Evolutionary conservation across 163 green algal genomes (phyloP).

Genomic region (Scenedesmus sp.): DNA sequence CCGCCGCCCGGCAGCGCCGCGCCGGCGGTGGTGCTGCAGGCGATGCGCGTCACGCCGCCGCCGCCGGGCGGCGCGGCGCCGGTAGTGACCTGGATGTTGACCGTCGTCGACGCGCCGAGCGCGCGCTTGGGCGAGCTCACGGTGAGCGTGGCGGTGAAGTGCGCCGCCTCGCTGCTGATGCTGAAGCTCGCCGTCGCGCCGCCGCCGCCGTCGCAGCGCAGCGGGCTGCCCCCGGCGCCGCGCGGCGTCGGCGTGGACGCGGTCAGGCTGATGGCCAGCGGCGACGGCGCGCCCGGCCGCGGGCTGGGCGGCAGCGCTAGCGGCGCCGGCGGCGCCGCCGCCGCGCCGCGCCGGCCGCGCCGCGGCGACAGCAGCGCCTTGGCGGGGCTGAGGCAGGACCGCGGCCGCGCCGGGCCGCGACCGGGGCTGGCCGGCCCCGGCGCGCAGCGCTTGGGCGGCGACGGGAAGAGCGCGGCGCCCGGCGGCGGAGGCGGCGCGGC

Average conservation of each 20-base stretch:
- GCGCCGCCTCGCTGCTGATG: constrained; percentile 28
- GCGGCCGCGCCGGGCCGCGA: too few relatives aligned
- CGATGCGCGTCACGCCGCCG: too few relatives aligned
- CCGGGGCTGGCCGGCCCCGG: neutral
- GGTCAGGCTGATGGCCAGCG: neutral
- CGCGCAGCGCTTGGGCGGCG: neutral
- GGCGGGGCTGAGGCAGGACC: too few relatives aligned
- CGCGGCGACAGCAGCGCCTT: neutral
- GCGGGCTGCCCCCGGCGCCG: neutral
- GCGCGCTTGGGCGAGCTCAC: constrained; percentile 16
- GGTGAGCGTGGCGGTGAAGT: constrained; percentile 34
- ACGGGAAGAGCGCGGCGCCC: neutral
- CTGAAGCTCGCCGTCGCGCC: constrained; percentile 19
- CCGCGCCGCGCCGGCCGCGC: neutral
- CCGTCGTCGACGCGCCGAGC: neutral
- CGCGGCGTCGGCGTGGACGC: neutral
- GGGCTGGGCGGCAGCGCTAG: neutral
- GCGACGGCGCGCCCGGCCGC: neutral
- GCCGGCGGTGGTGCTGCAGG: too few relatives aligned
- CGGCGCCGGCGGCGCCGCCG: neutral
- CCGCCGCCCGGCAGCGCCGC: too few relatives aligned
- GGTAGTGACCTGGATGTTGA: constrained; percentile 32
- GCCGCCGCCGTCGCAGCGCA: neutral
- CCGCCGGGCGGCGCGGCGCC: neutral
- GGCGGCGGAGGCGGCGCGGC: neutral